phyloP scores from a whole-genome alignment of 225 moss, liverwort and hornwort genomes.

The Climacium dendroides region DNA sequence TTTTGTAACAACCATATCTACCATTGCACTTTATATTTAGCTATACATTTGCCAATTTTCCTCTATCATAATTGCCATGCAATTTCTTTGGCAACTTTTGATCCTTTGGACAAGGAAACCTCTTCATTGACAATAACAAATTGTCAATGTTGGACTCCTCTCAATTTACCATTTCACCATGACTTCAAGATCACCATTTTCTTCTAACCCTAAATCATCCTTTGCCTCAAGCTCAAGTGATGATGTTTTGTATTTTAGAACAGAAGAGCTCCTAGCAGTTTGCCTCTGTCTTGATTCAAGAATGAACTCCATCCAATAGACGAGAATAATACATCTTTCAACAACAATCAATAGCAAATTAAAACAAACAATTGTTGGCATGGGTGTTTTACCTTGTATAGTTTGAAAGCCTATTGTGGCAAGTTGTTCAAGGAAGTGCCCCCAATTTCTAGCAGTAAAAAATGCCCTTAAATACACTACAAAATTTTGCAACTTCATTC shows the following conservation, averaged over 20 bases:
- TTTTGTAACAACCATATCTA: no score
- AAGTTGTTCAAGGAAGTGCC: rapidly evolving
- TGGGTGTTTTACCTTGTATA: background rate
- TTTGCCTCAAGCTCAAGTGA: background rate
- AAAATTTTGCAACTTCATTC: background rate
- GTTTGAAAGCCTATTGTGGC: rapidly evolving
- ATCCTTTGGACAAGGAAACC: background rate
- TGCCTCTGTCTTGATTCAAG: background rate
- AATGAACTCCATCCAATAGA: rapidly evolving
- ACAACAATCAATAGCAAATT: background rate
- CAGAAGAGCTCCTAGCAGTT: rapidly evolving
- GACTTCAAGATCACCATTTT: background rate
- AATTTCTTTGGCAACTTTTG: rapidly evolving
- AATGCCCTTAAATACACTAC: background rate
- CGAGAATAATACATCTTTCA: rapidly evolving
- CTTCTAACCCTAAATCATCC: background rate
- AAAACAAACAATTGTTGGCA: background rate
- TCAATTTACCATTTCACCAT: background rate
- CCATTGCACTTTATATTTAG: background rate
- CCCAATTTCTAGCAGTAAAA: rapidly evolving
- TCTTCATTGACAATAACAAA: background rate
- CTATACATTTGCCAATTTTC: background rate
- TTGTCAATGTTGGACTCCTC: background rate
- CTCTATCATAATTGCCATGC: rapidly evolving
- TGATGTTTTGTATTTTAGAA: rapidly evolving